phyloP scores from a whole-genome alignment of 2,329 filamentous ascomycete species.

The Cercospora sojina region DNA sequence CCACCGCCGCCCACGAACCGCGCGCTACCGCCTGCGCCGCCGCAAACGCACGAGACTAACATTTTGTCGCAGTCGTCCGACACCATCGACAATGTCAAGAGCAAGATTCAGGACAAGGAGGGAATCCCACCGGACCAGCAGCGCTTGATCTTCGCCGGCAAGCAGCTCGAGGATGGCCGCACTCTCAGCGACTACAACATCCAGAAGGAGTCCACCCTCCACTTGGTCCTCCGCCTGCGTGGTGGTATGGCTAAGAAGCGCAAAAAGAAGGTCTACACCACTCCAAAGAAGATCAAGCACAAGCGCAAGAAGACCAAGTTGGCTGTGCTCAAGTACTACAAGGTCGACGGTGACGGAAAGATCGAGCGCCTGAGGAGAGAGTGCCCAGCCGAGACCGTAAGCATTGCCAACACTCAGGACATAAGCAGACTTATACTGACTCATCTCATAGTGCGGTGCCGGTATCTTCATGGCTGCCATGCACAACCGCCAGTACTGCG shows the following conservation, averaged over 20 bases:
- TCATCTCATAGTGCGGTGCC: conserved; percentile 77
- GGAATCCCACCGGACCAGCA: conserved; percentile 99
- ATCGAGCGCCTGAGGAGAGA: conserved; percentile 98
- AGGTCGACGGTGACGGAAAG: conserved; percentile 99
- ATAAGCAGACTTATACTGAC: conserved; percentile 9
- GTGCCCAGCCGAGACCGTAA: conserved; percentile 87
- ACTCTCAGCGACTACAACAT: conserved; percentile 99
- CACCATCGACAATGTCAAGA: conserved; percentile 99
- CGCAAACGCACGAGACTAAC: conserved; percentile 6
- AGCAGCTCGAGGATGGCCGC: conserved; percentile 99
- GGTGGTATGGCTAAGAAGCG: conserved; percentile 97
- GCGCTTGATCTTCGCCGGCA: conserved; percentile 99
- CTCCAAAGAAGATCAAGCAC: conserved; percentile 99
- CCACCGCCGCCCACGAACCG: conserved; percentile 34
- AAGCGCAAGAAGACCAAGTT: conserved; percentile 99
- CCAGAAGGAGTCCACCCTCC: conserved; percentile 99
- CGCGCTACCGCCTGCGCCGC: not conserved
- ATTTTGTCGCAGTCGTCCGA: conserved; percentile 65
- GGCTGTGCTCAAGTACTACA: conserved; percentile 99
- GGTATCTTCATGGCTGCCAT: conserved; percentile 99
- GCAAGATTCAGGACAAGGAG: conserved; percentile 98
- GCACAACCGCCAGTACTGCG: conserved; percentile 99
- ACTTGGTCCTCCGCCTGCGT: conserved; percentile 96
- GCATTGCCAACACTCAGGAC: conserved; percentile 39
- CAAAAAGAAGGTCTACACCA: conserved; percentile 99